Conservation (phyloP, 306 rosid genomes). For the peach (Prunus persica) region DNA sequence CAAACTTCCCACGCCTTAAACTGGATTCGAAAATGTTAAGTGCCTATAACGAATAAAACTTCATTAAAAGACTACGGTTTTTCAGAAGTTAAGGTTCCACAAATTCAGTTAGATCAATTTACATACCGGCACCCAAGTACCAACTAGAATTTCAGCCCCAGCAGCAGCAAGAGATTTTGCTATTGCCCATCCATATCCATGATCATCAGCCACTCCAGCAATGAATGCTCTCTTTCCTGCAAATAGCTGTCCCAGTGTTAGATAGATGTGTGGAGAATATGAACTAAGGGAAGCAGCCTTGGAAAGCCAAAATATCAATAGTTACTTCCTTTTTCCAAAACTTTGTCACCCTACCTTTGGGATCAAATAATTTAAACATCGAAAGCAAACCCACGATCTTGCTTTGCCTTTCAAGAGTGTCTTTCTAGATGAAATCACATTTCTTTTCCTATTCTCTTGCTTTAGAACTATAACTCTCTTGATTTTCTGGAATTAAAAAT, state of each 20-base stretch:
- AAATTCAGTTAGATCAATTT: not conserved
- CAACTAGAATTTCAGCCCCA: conserved; percentile 93
- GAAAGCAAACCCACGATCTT: not conserved
- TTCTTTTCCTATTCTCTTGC: not conserved
- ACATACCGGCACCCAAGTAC: conserved; percentile 99
- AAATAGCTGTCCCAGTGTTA: conserved; percentile 9
- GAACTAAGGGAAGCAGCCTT: not conserved
- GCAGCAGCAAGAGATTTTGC: conserved; percentile 97
- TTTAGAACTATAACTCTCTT: not conserved
- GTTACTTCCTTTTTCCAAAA: not conserved
- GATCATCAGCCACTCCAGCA: conserved; percentile 98
- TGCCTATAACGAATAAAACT: conserved; percentile 46
- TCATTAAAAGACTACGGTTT: not conserved
- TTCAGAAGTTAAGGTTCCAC: not conserved
- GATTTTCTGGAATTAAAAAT: not conserved
- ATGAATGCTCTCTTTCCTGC: conserved; percentile 95
- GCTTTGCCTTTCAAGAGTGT: not conserved
- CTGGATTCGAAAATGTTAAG: conserved; percentile 93
- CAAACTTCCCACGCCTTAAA: conserved; percentile 86
- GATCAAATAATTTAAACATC: not conserved
- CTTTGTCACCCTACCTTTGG: not conserved
- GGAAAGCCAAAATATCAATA: not conserved
- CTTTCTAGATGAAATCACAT: not conserved
- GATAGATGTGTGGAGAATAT: not conserved
- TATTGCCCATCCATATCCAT: conserved; percentile 99